These are phyloP conservation scores for Diaporthe vaccinii DNA, from an alignment of 2,329 filamentous ascomycete genomes.

Conservation along the genomic window DNA sequence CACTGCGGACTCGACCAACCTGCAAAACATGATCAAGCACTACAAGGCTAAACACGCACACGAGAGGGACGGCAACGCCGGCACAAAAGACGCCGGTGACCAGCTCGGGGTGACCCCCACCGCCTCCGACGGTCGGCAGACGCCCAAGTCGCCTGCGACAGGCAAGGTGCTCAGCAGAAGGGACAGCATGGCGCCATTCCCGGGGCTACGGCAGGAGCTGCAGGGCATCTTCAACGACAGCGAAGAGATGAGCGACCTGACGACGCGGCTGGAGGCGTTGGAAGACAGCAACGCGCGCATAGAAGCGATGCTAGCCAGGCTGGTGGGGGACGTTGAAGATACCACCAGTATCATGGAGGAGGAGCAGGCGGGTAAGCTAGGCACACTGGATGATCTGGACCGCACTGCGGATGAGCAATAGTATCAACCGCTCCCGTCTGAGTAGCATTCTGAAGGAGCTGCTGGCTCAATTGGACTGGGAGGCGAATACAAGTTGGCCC, in stretches of 20 bases:
- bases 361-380: constrained; percentile 44
- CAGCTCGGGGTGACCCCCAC: constrained; percentile 20
- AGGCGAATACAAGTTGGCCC: too few relatives aligned
- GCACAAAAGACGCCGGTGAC: constrained; percentile 30
- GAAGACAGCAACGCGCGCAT: constrained; percentile 65
- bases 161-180: constrained; percentile 50
- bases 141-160: constrained; percentile 42
- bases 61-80: constrained; percentile 11
- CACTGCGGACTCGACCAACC: constrained; percentile 51
- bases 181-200: constrained; percentile 69
- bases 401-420: constrained; percentile 38
- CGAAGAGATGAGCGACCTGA: constrained; percentile 60
- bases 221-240: constrained; percentile 62
- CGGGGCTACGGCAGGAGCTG: constrained; percentile 64
- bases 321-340: constrained; percentile 49
- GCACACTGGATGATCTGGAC: constrained; percentile 38
- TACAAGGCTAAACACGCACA: constrained; percentile 40
- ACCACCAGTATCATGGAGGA: constrained; percentile 43
- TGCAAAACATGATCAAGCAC: constrained; percentile 34
- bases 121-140: constrained; percentile 30
- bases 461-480: background rate
- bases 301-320: constrained; percentile 59
- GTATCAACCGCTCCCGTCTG: background rate
- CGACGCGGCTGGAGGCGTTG: constrained; percentile 60
- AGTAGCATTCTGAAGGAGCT: background rate